Conservation (phyloP, 768 basidiomycete genomes). For the Chalciporus sphaerocephalus region DNA sequence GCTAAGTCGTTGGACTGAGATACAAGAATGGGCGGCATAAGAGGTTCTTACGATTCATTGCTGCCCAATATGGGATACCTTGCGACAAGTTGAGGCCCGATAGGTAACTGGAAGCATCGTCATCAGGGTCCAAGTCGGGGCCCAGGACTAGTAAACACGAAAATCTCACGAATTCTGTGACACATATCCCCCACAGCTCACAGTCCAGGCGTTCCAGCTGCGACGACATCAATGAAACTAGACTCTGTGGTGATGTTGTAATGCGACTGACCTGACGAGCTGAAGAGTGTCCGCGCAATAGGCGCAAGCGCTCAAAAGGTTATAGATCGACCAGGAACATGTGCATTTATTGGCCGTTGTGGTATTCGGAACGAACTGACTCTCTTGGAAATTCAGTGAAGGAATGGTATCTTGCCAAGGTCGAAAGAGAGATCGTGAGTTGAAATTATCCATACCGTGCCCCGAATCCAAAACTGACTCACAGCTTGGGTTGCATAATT, state of each 20-base stretch:
- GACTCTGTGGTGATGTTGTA: neutral
- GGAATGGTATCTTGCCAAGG: slow-evolving; percentile 14
- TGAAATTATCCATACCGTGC: neutral
- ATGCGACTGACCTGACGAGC: slow-evolving; percentile 13
- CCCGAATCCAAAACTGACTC: slow-evolving; percentile 4
- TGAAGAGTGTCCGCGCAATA: slow-evolving; percentile 11
- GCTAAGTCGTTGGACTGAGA: slow-evolving; percentile 14
- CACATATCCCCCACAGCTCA: slow-evolving; percentile 11
- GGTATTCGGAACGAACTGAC: slow-evolving; percentile 14
- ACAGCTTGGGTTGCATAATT: slow-evolving; percentile 17
- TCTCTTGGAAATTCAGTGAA: slow-evolving; percentile 14
- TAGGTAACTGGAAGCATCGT: slow-evolving; percentile 18
- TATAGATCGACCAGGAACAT: slow-evolving; percentile 31
- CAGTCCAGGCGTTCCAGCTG: slow-evolving; percentile 23
- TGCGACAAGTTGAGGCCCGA: slow-evolving; percentile 6
- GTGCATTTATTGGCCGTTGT: slow-evolving; percentile 18
- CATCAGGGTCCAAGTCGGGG: neutral
- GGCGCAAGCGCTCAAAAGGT: slow-evolving; percentile 27
- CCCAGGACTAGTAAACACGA: neutral
- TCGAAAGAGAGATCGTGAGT: neutral
- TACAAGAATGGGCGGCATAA: neutral
- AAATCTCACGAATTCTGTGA: slow-evolving; percentile 19
- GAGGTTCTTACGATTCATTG: slow-evolving; percentile 19
- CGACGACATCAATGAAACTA: slow-evolving; percentile 1
- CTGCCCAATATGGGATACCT: slow-evolving; percentile 23